Base-by-base conservation (phyloP, 306 rosid species). In the Luffa aegyptiaca region DNA sequence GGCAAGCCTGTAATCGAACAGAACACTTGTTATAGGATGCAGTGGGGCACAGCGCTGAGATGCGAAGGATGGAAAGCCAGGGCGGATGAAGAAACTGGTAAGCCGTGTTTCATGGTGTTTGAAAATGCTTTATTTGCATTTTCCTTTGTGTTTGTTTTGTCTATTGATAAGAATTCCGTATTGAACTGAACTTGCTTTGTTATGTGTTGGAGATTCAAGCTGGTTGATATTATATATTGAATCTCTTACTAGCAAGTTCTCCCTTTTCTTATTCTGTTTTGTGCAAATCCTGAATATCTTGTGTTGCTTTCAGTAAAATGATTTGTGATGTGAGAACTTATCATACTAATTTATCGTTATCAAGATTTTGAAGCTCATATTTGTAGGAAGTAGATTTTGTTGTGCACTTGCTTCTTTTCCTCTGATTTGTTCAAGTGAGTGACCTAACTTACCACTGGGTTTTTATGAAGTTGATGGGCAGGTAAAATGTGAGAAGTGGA, bases 401-500 rank as follows among this genome's bases (percentile, higher is more conserved):
- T 49, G 61, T 49, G 83, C 78, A 75, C 17, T 4, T 66, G n/a
- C 48, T 68, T 63, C 35, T 81, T 75, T 35, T 26, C 2, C 16
- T 13, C 31, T 6, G 39, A 64, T 71, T 56, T 20, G 35, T 83
- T 79, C 57, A 42, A 41, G 76, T 80, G 76, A 61, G 26, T 61
- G 74, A 51, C 44, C 41, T 73, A 82, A 76, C 93, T 87, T 84
- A 87, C 82, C 78, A 39, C 65, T 65, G 86, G 77, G 46, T 37
- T 82, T 75, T 79, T 70, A 14, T 81, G 89, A 84, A 93, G 99
- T 93, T 84, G 99, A 95, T 85, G 97, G 96, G 65, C 99, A 88
- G 75, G 91, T 88, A 78, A 93, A 95, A 88, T 95, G 97, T 78
- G 97, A 95, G 82, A 95, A 95, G 86, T 95, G 99, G 99, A 93